A percentile compares a stretch with the other conserved stretches of the same genome.
Conservation (phyloP, 768 basidiomycete species). For the Mycena rosella region DNA sequence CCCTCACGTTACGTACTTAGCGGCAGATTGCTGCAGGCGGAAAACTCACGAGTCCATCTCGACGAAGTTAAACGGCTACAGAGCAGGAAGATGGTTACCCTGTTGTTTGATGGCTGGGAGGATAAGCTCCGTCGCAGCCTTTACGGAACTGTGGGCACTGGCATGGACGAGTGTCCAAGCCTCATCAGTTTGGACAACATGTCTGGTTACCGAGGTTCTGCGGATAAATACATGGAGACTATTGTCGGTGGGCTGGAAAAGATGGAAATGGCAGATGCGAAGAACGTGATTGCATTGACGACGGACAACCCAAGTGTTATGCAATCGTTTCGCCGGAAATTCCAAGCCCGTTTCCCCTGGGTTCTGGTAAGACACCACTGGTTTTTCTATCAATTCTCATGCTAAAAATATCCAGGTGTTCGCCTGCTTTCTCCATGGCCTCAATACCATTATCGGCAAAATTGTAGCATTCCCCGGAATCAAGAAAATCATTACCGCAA, state of each 20-base stretch:
- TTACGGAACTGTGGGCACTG: slow-evolving; percentile 43
- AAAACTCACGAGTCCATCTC: slow-evolving; percentile 1
- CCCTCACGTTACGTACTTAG: slow-evolving; percentile 8
- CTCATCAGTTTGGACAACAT: slow-evolving; percentile 44
- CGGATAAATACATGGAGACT: slow-evolving; percentile 38
- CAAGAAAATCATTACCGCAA: slow-evolving; percentile 34
- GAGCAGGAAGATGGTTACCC: slow-evolving; percentile 35
- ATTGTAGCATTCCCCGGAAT: slow-evolving; percentile 38
- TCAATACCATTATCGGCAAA: slow-evolving; percentile 43
- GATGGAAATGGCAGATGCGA: slow-evolving; percentile 38
- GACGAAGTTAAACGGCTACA: neutral
- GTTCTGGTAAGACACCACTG: slow-evolving; percentile 37
- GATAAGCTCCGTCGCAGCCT: slow-evolving; percentile 41
- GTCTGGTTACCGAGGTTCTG: slow-evolving; percentile 38
- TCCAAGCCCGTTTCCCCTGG: slow-evolving; percentile 40
- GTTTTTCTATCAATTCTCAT: too few relatives aligned
- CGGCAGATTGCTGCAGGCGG: neutral
- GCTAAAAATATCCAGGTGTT: slow-evolving; percentile 7
- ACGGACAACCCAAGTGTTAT: slow-evolving; percentile 51
- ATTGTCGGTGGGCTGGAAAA: slow-evolving; percentile 33
- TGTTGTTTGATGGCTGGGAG: slow-evolving; percentile 50
- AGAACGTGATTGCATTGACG: slow-evolving; percentile 40
- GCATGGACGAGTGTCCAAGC: slow-evolving; percentile 40
- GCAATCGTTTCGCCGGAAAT: slow-evolving; percentile 41
- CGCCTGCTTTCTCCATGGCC: slow-evolving; percentile 41